These are phyloP conservation scores for Cladosporium sp. DNA, from an alignment of 2,329 filamentous ascomycete genomes.

Conservation along the genomic window DNA sequence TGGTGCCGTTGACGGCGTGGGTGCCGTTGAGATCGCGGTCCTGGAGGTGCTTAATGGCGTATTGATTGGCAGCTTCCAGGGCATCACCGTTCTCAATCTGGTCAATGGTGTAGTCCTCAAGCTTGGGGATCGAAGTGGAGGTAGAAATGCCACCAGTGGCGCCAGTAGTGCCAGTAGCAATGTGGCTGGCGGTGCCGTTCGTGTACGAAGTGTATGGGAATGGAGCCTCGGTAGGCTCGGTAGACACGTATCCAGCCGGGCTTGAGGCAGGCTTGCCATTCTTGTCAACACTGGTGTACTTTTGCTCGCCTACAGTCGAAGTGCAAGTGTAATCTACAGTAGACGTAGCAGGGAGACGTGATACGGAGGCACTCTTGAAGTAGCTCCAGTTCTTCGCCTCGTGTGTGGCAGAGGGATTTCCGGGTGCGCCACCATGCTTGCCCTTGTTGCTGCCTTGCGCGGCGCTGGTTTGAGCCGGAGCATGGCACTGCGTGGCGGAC, in stretches of 20 bases:
- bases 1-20: background rate
- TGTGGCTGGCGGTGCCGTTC: slow-evolving; percentile 3
- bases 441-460: background rate
- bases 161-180: background rate
- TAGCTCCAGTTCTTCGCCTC: slow-evolving; percentile 2
- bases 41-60: background rate
- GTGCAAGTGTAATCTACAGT: background rate
- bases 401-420: slow-evolving; percentile 8
- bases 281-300: background rate
- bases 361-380: slow-evolving; percentile 1
- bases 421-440: slow-evolving; percentile 1
- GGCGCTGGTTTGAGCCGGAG: background rate
- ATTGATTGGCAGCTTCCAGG: background rate
- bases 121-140: background rate
- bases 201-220: slow-evolving; percentile 4
- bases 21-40: background rate
- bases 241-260: background rate
- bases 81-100: slow-evolving; percentile 3
- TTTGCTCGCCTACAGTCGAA: background rate
- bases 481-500: background rate
- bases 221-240: background rate
- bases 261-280: background rate
- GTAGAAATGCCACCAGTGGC: background rate
- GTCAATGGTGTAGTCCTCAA: background rate
- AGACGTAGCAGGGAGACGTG: slow-evolving; percentile 5